phyloP scores from a whole-genome alignment of 2,329 filamentous ascomycete species.

The Fusarium sarcochroum region DNA sequence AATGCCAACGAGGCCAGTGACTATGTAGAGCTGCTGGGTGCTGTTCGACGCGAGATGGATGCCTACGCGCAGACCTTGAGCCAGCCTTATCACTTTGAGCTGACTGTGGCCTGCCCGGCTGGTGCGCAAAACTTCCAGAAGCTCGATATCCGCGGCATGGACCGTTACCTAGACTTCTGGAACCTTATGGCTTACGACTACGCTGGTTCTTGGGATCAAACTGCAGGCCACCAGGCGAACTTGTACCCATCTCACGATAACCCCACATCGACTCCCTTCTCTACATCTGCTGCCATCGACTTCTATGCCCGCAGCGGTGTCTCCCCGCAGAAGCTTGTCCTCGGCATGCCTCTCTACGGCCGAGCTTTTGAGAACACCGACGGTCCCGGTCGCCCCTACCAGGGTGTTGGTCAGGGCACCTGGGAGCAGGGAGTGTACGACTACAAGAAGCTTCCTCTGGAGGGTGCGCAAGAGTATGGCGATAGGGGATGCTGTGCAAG shows the following conservation, averaged over 20 bases:
- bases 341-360: constrained; percentile 95
- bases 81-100: constrained; percentile 68
- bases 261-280: constrained; percentile 81
- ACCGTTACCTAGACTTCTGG: constrained; percentile 78
- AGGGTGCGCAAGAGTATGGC: constrained; percentile 73
- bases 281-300: constrained; percentile 76
- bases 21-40: constrained; percentile 71
- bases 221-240: constrained; percentile 85
- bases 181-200: constrained; percentile 93
- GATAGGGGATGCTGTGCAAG: constrained; percentile 77
- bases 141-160: constrained; percentile 75
- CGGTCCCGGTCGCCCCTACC: constrained; percentile 78
- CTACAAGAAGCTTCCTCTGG: constrained; percentile 85
- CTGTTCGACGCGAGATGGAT: constrained; percentile 71
- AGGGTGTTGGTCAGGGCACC: constrained; percentile 80
- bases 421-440: constrained; percentile 92
- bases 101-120: constrained; percentile 75
- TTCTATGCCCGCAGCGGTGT: constrained; percentile 79
- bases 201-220: constrained; percentile 83
- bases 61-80: constrained; percentile 63
- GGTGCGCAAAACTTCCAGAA: constrained; percentile 73
- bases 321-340: constrained; percentile 78
- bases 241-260: constrained; percentile 72
- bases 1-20: constrained; percentile 67
- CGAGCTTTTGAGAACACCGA: constrained; percentile 85